phyloP scores from a whole-genome alignment of 202 grass and related monocot species.

The Panicum virgatum region DNA sequence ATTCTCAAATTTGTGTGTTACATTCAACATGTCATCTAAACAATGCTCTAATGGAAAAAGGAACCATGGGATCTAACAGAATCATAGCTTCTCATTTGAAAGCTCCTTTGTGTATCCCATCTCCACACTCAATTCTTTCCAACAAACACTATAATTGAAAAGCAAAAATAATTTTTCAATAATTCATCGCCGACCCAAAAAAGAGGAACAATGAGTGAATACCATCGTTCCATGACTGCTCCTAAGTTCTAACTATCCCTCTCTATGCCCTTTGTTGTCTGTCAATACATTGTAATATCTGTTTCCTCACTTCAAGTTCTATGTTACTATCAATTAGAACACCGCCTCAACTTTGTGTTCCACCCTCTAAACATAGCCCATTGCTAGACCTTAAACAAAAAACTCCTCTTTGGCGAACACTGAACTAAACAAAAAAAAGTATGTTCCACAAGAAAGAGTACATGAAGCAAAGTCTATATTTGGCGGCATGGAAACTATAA shows the following conservation, averaged over 20 bases:
- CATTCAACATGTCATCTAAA: background rate
- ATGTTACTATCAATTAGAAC: too few relatives aligned
- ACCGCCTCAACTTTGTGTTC: background rate
- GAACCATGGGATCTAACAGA: background rate
- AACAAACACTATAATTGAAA: background rate
- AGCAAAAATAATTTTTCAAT: background rate
- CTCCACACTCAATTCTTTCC: background rate
- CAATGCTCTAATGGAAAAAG: background rate
- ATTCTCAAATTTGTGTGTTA: rapidly evolving
- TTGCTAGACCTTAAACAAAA: background rate
- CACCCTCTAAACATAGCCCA: too few relatives aligned
- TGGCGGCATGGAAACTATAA: too few relatives aligned
- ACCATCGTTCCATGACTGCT: background rate
- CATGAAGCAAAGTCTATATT: background rate
- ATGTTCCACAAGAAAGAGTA: background rate
- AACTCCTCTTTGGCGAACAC: background rate
- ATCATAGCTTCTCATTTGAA: background rate
- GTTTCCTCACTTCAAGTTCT: background rate
- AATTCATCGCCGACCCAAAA: background rate
- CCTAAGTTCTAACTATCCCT: background rate
- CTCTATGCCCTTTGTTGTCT: background rate
- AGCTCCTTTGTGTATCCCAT: background rate
- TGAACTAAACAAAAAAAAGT: background rate
- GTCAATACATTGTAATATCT: background rate
- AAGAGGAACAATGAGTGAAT: background rate